These are phyloP conservation scores for Quercus gilva DNA, from an alignment of 306 rosid species.

Conservation along the genomic window DNA sequence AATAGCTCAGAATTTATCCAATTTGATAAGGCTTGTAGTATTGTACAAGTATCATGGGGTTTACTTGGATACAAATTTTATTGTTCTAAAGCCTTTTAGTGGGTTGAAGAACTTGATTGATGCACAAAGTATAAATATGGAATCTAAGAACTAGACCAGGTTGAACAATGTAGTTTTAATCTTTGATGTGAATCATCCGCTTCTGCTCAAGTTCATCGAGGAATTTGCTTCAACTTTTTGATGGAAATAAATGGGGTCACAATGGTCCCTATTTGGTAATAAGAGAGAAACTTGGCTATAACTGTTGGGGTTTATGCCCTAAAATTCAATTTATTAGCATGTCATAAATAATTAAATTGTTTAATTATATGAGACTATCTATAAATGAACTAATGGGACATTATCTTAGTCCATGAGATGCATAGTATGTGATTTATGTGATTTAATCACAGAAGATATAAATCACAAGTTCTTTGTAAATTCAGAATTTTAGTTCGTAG, in stretches of 20 bases:
- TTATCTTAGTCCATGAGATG: too few species aligned
- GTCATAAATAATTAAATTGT: too few species aligned
- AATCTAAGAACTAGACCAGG: conserved; percentile 57
- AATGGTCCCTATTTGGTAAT: conserved; percentile 87
- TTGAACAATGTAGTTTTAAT: conserved; percentile 73
- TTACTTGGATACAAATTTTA: conserved; percentile 69
- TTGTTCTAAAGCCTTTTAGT: conserved; percentile 46
- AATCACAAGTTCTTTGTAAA: too few species aligned
- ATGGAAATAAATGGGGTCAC: conserved; percentile 79
- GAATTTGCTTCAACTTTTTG: conserved; percentile 66
- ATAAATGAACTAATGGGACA: too few species aligned
- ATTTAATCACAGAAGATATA: too few species aligned
- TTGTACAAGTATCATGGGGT: conserved; percentile 56
- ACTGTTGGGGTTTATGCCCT: too few species aligned
- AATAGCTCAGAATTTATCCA: background rate
- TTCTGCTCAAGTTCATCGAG: conserved; percentile 53
- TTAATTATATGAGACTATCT: too few species aligned
- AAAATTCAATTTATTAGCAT: too few species aligned
- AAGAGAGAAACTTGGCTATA: too few species aligned
- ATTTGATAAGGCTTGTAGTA: background rate
- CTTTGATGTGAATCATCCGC: conserved; percentile 79
- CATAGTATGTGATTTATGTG: too few species aligned
- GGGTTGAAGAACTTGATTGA: conserved; percentile 68
- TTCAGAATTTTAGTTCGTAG: too few species aligned
- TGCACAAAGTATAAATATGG: conserved; percentile 55